Evolutionary conservation across 202 grass and related monocot species (phyloP), one percentile per base, ranked within the genome.

Genomic region (Panicum hallii): DNA sequence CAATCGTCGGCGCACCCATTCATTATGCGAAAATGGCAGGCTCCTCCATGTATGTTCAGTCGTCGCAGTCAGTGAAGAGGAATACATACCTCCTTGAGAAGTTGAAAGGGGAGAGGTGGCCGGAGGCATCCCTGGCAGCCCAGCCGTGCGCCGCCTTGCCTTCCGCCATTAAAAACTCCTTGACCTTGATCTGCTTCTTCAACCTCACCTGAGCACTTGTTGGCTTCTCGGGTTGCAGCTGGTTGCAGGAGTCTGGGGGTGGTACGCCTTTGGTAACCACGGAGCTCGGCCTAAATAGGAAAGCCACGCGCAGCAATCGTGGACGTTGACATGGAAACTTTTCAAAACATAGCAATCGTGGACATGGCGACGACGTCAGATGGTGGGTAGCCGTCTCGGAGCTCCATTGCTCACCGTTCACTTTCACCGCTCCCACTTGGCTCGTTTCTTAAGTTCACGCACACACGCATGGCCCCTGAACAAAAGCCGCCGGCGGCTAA

Each of bases 61-160:
- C 36, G 17, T 11, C 52, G 23, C 15, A 7, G n/a, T 47, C 68
- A 14, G 42, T 26, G 64, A 0, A 15, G 20, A 68, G 30, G 0
- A 2, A 10, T 6, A 63, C 26, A 2, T 5, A 90, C 89, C 84
- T 90, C 53, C 89, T 80, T 11, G 77, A 79, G 82, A 90, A 93
- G 44, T 47, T 63, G 75, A 79, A 90, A 0, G 88, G 71, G 28
- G 88, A 88, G 81, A 93, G 88, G 62, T 56, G 77, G 4, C 91
- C 91, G 13, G 85, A 90, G 19, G 23, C 9, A 32, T 93, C 88
- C 40, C 65, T 86, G 11, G 91, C 88, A 3, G 82, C 91, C 91
- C 88, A 93, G 32, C 91, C 88, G 41, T 82, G 75, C 9, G 88
- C 67, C 9, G 19, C 34, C 32, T 54, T 63, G 63, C 46, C 74